Conservation (phyloP, 768 basidiomycete genomes). For the Serendipita sp. region DNA sequence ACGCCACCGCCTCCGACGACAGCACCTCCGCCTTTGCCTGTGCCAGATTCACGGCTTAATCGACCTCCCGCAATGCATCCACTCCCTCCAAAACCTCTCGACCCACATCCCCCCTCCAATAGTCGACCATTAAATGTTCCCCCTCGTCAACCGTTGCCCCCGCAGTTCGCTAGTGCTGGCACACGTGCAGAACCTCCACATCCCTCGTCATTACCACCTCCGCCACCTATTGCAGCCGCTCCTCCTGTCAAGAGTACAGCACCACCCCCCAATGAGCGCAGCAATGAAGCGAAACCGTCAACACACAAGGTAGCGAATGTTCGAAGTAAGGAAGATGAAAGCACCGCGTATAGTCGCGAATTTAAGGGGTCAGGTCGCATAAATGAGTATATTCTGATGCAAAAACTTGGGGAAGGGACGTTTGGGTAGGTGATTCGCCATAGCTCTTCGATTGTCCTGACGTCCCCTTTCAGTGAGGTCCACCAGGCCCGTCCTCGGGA, state of each 20-base stretch:
- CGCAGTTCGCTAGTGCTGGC: too few relatives aligned
- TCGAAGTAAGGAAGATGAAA: conserved; percentile 47
- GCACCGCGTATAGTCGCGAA: conserved; percentile 44
- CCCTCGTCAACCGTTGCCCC: too few relatives aligned
- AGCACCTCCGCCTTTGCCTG: too few relatives aligned
- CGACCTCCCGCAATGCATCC: too few relatives aligned
- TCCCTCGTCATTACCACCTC: conserved; percentile 8
- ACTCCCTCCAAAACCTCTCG: too few relatives aligned
- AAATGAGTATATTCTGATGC: conserved; percentile 60
- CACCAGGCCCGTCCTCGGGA: conserved; percentile 63
- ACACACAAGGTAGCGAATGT: conserved; percentile 19
- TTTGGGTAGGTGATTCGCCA: conserved; percentile 57
- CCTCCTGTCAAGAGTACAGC: background rate
- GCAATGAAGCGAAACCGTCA: conserved; percentile 23
- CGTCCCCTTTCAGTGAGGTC: conserved; percentile 46
- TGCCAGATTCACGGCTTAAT: too few relatives aligned
- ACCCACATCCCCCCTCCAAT: too few relatives aligned
- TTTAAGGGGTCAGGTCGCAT: conserved; percentile 60
- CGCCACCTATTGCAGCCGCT: conserved; percentile 1
- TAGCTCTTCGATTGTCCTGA: conserved; percentile 8
- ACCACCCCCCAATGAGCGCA: conserved; percentile 11
- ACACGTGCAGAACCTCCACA: background rate
- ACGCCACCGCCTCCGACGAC: too few relatives aligned
- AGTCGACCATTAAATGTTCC: too few relatives aligned
- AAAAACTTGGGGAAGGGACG: conserved; percentile 90